Percentiles rank a stretch among this genome's conserved stretches.
Evolutionary conservation across 202 grass and related monocot species (phyloP).

Genomic region (Cymbopogon flexuosus): DNA sequence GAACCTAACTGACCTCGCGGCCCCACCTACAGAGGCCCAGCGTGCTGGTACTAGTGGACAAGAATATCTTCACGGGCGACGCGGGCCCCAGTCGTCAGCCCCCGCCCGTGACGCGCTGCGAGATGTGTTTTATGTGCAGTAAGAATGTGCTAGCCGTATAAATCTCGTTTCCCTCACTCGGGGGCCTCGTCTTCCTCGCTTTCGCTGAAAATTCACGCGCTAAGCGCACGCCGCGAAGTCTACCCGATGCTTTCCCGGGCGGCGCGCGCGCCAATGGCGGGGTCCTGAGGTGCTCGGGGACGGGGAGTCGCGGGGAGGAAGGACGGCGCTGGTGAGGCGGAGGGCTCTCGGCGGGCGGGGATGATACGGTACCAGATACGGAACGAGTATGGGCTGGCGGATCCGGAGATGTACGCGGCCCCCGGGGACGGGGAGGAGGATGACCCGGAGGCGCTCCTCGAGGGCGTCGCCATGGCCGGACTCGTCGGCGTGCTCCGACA

Average conservation of each 20-base stretch:
- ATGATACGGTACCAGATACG: conserved; percentile 95
- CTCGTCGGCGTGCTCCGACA: conserved; percentile 86
- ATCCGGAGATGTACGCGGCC: conserved; percentile 57
- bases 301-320: too few relatives aligned
- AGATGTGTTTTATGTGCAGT: background rate
- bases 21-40: rapidly evolving
- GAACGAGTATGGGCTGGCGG: conserved; percentile 76
- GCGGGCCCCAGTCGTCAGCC: background rate
- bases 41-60: background rate
- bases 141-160: conserved; percentile 40
- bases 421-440: conserved; percentile 57
- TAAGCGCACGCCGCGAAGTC: conserved; percentile 44
- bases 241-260: conserved; percentile 4
- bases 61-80: conserved; percentile 32
- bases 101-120: conserved; percentile 6
- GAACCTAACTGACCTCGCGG: background rate
- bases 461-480: conserved; percentile 92
- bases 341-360: background rate
- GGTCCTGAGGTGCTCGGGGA: conserved; percentile 5
- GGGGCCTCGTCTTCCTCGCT: conserved; percentile 23
- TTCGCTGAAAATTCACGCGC: conserved; percentile 20
- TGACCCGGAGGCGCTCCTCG: conserved; percentile 92
- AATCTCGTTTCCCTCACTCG: conserved; percentile 15
- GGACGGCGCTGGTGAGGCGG: background rate
- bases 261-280: conserved; percentile 34